Evolutionary conservation across 2,329 filamentous ascomycete species (phyloP).

Genomic region (Colletotrichum paranaense): DNA sequence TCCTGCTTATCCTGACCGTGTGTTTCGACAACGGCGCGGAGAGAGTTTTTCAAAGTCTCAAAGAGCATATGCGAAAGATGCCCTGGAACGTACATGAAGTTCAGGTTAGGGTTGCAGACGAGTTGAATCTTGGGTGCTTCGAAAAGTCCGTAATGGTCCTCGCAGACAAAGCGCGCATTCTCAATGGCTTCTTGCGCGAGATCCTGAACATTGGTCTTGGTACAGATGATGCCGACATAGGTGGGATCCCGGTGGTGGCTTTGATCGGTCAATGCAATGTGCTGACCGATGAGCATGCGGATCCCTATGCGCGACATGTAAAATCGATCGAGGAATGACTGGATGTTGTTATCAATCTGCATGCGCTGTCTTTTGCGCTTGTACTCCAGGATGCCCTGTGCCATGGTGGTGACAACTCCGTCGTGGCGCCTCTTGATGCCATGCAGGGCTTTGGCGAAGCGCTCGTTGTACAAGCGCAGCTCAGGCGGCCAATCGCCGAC

Average conservation of each 20-base stretch:
- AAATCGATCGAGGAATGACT: constrained; percentile 97
- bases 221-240: constrained; percentile 99
- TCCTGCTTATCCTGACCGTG: constrained; percentile 96
- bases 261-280: constrained; percentile 96
- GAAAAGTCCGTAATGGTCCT: constrained; percentile 97
- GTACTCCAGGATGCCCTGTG: constrained; percentile 97
- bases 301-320: constrained; percentile 99
- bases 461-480: constrained; percentile 91
- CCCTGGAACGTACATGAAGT: constrained; percentile 99
- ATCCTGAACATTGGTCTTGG: constrained; percentile 95
- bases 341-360: constrained; percentile 98
- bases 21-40: constrained; percentile 94
- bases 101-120: constrained; percentile 91
- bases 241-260: constrained; percentile 88
- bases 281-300: constrained; percentile 98
- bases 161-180: constrained; percentile 98
- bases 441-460: constrained; percentile 88
- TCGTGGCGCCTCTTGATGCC: constrained; percentile 97
- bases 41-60: constrained; percentile 97
- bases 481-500: constrained; percentile 92
- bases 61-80: constrained; percentile 99
- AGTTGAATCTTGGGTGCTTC: constrained; percentile 97
- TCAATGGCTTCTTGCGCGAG: constrained; percentile 97
- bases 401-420: constrained; percentile 96
- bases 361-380: constrained; percentile 96